Conservation (phyloP, 306 rosid species). For the Sophora flavescens region DNA sequence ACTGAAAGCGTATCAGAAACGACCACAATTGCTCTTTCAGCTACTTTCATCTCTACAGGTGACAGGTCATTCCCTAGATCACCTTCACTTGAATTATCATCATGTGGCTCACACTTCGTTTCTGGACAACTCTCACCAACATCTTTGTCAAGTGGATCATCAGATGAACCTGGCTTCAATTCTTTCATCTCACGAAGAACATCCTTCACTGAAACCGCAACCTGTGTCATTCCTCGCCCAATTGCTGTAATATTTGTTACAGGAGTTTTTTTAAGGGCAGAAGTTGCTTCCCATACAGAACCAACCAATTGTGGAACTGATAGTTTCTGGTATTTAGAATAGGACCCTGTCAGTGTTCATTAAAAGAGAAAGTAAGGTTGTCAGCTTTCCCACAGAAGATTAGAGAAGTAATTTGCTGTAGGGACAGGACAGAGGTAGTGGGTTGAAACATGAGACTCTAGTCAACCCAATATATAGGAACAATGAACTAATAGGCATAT, state of each 20-base stretch:
- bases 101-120: conserved; percentile 47
- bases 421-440: not conserved
- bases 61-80: conserved; percentile 89
- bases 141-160: conserved; percentile 49
- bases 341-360: conserved; percentile 61
- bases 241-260: conserved; percentile 80
- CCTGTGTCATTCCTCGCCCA: conserved; percentile 83
- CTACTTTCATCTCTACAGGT: conserved; percentile 86
- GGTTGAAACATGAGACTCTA: conserved; percentile 17
- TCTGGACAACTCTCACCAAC: conserved; percentile 38
- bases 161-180: conserved; percentile 69
- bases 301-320: conserved; percentile 80
- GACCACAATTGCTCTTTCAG: conserved; percentile 60
- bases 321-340: conserved; percentile 52
- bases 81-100: conserved; percentile 58
- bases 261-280: conserved; percentile 84
- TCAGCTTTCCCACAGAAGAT: conserved; percentile 15
- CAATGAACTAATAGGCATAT: not conserved
- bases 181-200: conserved; percentile 97
- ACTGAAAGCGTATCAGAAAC: conserved; percentile 70
- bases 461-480: conserved; percentile 8
- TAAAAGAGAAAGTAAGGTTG: conserved; percentile 43
- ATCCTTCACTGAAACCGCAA: conserved; percentile 87
- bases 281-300: conserved; percentile 84
- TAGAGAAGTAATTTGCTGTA: not conserved